Base-by-base conservation (phyloP, 169 alveolate genomes). In the Plasmodium coatneyi region DNA sequence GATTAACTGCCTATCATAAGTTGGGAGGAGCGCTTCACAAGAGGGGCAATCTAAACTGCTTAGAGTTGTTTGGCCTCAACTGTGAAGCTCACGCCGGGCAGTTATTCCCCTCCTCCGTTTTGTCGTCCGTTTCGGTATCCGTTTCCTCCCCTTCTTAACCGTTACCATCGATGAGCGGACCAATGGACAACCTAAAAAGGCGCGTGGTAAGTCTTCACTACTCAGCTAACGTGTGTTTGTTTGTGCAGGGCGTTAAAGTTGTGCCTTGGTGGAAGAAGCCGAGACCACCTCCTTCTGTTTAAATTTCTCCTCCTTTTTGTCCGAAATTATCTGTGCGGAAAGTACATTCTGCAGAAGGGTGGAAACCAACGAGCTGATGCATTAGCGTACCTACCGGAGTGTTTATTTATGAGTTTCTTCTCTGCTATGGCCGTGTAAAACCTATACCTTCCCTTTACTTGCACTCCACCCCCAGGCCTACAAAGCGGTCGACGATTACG, bases 401-500 rank as follows among this genome's bases (percentile, higher is more conserved):
- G 54, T 43, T 9, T 12, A 32, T 12, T 12, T 12, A 43, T 43
- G 16, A 43, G n/a, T 43, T 43, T 10, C 54, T 49, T 14, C 60
- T 3, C 60, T 14, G 14, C 36, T 0, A 3, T 0, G 34, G 3
- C 36, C 36, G 28, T 72, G 30, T 72, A 32, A 12, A 16, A 46
- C 3, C 16, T 14, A 6, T n/a, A n/a, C 28, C 34, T 2, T 16
- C 34, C 74, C 2, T n/a, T 10, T 22, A 25, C 76, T 28, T 80
- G 14, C 34, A 25, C 49, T 74, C 36, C 52, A 28, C 49, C 7
- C 25, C 12, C 79, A 96, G 97, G 97, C 97, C 7, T 93, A 95
- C 74, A 89, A 84, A 71, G 98, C 98, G 32, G 98, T 97, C 7
- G 98, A 97, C 82, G 95, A 78, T 22, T 96, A 92, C 89, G 97